These are phyloP conservation scores for Diaporthe aspalathi DNA, from an alignment of 2,329 filamentous ascomycete genomes.

Conservation along the genomic window DNA sequence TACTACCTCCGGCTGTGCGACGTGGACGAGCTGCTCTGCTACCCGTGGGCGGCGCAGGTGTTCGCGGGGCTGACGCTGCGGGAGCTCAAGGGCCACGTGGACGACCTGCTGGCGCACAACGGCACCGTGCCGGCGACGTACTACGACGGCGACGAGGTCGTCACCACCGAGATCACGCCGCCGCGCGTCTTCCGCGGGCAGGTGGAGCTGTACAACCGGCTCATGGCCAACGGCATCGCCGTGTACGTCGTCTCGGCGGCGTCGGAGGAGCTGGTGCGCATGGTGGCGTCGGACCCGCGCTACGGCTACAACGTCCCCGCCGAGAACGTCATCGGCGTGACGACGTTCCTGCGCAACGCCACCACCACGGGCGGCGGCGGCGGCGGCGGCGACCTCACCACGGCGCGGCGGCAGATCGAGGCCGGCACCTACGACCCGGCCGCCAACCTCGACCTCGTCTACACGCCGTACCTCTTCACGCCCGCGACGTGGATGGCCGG, in stretches of 20 bases:
- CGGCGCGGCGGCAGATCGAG: slow-evolving; percentile 54
- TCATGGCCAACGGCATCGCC: slow-evolving; percentile 56
- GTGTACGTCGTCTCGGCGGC: slow-evolving; percentile 57
- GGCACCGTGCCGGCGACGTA: slow-evolving; percentile 51
- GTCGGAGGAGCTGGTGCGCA: slow-evolving; percentile 58
- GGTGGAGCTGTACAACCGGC: slow-evolving; percentile 56
- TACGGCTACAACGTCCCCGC: slow-evolving; percentile 59
- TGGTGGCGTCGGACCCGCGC: slow-evolving; percentile 57
- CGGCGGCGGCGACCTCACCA: slow-evolving; percentile 49
- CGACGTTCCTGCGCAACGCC: slow-evolving; percentile 50
- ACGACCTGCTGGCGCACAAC: slow-evolving; percentile 43
- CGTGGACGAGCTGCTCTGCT: slow-evolving; percentile 55
- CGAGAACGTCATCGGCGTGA: slow-evolving; percentile 58
- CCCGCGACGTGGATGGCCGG: slow-evolving; percentile 58
- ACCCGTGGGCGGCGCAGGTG: slow-evolving; percentile 56
- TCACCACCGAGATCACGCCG: slow-evolving; percentile 46
- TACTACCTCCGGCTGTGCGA: slow-evolving; percentile 58
- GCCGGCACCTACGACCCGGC: slow-evolving; percentile 50
- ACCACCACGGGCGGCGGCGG: too few species aligned
- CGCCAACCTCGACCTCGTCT: slow-evolving; percentile 53
- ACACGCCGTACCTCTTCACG: slow-evolving; percentile 56
- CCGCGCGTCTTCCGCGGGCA: slow-evolving; percentile 55
- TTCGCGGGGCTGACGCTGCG: slow-evolving; percentile 51
- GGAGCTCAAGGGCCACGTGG: slow-evolving; percentile 34
- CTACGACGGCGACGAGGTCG: slow-evolving; percentile 49